Base-by-base conservation (phyloP, 1,139 yeast genomes). In the Protomyces inouyei region DNA sequence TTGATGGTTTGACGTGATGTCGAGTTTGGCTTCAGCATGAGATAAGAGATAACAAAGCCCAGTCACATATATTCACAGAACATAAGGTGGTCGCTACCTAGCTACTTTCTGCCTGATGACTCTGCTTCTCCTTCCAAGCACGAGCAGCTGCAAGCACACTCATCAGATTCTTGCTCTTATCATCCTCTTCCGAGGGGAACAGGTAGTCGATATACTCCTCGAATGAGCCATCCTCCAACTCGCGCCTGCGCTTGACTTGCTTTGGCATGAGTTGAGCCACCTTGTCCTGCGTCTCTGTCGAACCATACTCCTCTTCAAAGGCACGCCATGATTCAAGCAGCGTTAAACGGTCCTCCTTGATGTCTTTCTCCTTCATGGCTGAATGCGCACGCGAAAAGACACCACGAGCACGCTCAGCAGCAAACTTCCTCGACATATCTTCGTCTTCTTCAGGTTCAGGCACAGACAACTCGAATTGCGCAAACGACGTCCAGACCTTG, bases 301-400 rank as follows among this genome's bases (percentile, higher is more conserved):
- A 75, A 0, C 97, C 97, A 72, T 89, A 84, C 1, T 75, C 76
- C 46, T 75, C 71, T 71, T 91, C 97, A 74, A 87, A 91, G 64
- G 80, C 80, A 57, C 78, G 77, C 81, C 87, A 84, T 0, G 91
- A 85, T 66, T 87, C 86, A 37, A 86, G 76, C 4, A 91, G 73
- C 0, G 79, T 73, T 1, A 82, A 77, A 56, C 95, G 79, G 40
- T 80, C 80, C 45, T 80, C 80, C 21, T 76, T 76, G 36, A 76
- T 73, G 18, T 72, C 72, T 2, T 70, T 66, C 2, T 72, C 71
- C 69, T 81, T 82, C 72, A 80, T 83, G 61, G 75, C 73, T 2
- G 69, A 70, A 64, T 85, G 75, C 0, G 88, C 95, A 45, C 80
- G 75, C 64, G 81, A 78, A 73, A 87, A 89, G 0, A 86, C 76